Base-by-base conservation (phyloP, 2,329 filamentous ascomycete species). In the Botrytis deweyae region DNA sequence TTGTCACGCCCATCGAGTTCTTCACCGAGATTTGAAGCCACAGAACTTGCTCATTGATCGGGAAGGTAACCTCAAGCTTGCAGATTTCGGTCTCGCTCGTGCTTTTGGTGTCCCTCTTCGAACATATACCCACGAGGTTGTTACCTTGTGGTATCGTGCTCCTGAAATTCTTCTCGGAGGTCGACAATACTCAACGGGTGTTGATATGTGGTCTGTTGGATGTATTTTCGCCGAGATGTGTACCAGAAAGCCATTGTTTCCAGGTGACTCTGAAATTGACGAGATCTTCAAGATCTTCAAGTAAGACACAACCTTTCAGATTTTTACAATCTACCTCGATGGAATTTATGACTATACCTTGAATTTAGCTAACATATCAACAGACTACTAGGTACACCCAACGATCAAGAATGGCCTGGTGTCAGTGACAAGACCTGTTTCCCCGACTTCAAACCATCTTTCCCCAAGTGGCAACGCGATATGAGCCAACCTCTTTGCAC, bases 161-260 rank as follows among this genome's bases (percentile, higher is more conserved):
- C 94, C 94, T 1, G 94, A 97, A 83, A 97, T 97, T 83, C 87
- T 97, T 33, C 89, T 97, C 2, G 94, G 94, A 81, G 94, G 94
- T 73, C 91, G 94, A 70, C 94, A 97, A 82, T 97, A 97, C 85
- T 96, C 93, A 22, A 97, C 94, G 22, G 94, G 94, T 73, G 94
- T 97, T 61, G 94, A 97, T 81, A 97, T 97, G 93, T 97, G 94
- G 94, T 96, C 93, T 46, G 91, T 95, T 68, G 94, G 94, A 76
- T 96, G 94, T 83, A 97, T 97, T 83, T 97, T 97, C 82, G 94
- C 95, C 16, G 94, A 97, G 84, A 97, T 97, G 95, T 97, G 93
- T 84, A 97, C 94, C 2, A 90, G 93, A 80, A 97, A 97, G 84
- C 94, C 94, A 8, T 87, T 97, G 62, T 97, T 97, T 86, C 94